A percentile compares a stretch with the other conserved stretches of the same genome.
phyloP scores from a whole-genome alignment of 495 filamentous ascomycete genomes.

The Pyronema domesticum region DNA sequence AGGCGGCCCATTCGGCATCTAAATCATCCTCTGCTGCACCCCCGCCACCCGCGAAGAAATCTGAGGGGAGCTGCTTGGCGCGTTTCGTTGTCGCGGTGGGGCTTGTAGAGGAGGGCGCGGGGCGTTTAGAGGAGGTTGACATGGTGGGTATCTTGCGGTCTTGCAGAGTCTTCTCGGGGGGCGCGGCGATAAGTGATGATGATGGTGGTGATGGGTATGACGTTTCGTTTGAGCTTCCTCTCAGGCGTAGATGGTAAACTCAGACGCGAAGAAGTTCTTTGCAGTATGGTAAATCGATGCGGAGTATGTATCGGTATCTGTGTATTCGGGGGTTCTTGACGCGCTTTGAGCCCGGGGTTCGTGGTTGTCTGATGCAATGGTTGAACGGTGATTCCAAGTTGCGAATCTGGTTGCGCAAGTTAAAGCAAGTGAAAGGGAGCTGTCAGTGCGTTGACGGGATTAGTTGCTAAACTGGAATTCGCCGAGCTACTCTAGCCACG shows the following conservation, averaged over 20 bases:
- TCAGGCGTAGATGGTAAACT: too few relatives aligned
- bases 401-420: too few relatives aligned
- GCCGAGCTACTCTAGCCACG: too few relatives aligned
- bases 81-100: slow-evolving; percentile 2
- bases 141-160: slow-evolving; percentile 4
- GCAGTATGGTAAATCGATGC: too few relatives aligned
- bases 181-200: slow-evolving; percentile 2
- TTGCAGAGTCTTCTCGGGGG: neutral
- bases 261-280: too few relatives aligned
- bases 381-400: too few relatives aligned
- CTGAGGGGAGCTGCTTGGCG: slow-evolving; percentile 11
- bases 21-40: slow-evolving; percentile 27
- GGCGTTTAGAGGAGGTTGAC: slow-evolving; percentile 4
- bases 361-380: neutral
- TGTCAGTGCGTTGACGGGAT: too few relatives aligned
- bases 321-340: neutral
- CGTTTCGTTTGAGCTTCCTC: neutral
- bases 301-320: neutral
- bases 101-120: neutral
- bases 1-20: slow-evolving; percentile 80
- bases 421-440: too few relatives aligned
- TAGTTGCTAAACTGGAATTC: too few relatives aligned
- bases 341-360: slow-evolving; percentile 1
- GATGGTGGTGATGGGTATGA: slow-evolving; percentile 7
- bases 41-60: slow-evolving; percentile 13